These are phyloP conservation scores for Apostasia shenzhenica DNA, from an alignment of 106 monocot species.

Conservation along the genomic window DNA sequence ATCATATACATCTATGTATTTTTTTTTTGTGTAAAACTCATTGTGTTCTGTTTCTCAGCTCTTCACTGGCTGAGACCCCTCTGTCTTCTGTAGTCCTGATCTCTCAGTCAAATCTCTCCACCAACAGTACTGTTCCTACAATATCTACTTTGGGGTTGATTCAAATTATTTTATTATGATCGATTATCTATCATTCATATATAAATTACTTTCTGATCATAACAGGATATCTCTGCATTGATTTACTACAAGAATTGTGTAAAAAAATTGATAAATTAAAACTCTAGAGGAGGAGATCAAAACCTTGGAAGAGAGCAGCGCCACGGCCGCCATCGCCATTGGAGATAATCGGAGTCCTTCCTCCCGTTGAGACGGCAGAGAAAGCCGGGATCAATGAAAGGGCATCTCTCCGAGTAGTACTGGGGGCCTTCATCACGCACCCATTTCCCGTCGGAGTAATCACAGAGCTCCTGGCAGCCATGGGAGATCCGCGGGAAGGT, in stretches of 20 bases:
- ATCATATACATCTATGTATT: too few species aligned
- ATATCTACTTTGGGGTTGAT: too few species aligned
- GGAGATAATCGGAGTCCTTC: slow-evolving; percentile 39
- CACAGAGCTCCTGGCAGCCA: slow-evolving; percentile 14
- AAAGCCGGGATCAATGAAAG: slow-evolving; percentile 80
- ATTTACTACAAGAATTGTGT: too few species aligned
- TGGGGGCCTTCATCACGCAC: slow-evolving; percentile 30
- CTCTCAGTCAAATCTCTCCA: too few species aligned
- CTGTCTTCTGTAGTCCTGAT: too few species aligned
- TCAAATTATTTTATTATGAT: too few species aligned
- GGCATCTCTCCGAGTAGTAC: slow-evolving; percentile 59
- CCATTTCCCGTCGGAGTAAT: slow-evolving; percentile 63
- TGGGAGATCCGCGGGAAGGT: not conserved
- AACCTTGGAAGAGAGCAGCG: slow-evolving; percentile 69
- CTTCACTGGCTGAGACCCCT: too few species aligned
- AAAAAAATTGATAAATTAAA: too few species aligned
- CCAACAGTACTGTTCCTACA: too few species aligned
- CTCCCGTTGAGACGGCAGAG: slow-evolving; percentile 68
- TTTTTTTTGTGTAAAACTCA: too few species aligned
- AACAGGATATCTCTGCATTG: not conserved
- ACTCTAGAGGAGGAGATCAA: not conserved
- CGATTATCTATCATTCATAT: too few species aligned
- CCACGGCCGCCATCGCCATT: slow-evolving; percentile 76
- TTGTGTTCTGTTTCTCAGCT: too few species aligned
- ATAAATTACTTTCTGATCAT: not conserved